A percentile compares a stretch with the other conserved stretches of the same genome.
These are phyloP conservation scores for Coriaria nepalensis DNA, from an alignment of 306 rosid genomes.

Conservation along the genomic window DNA sequence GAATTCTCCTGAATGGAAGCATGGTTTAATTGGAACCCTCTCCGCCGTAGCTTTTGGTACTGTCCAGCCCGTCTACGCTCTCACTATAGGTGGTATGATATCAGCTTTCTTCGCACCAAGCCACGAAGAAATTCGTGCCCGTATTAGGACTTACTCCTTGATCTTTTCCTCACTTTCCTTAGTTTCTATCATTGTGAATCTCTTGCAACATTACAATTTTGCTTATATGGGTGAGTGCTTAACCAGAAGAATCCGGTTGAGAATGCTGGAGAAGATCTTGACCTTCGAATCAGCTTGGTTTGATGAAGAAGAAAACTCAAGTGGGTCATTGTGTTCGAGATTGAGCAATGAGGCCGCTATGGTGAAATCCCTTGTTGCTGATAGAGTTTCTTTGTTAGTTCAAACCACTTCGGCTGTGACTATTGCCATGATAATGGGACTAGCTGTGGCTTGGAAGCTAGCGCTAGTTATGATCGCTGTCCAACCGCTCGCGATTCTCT, in stretches of 20 bases:
- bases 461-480: conserved; percentile 86
- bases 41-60: conserved; percentile 72
- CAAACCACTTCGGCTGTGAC: conserved; percentile 80
- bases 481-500: conserved; percentile 73
- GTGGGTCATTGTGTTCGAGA: conserved; percentile 83
- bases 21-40: conserved; percentile 59
- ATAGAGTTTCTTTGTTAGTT: conserved; percentile 57
- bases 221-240: conserved; percentile 80
- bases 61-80: conserved; percentile 79
- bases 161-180: conserved; percentile 58
- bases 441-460: conserved; percentile 80
- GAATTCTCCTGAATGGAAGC: conserved; percentile 84
- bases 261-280: conserved; percentile 68
- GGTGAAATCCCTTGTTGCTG: conserved; percentile 90
- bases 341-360: conserved; percentile 78
- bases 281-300: conserved; percentile 92
- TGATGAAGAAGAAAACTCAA: conserved; percentile 68
- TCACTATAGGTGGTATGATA: conserved; percentile 85
- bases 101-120: conserved; percentile 65
- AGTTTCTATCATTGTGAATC: conserved; percentile 58
- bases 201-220: conserved; percentile 75
- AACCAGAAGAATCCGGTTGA: conserved; percentile 51
- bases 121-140: conserved; percentile 58
- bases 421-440: conserved; percentile 80
- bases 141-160: conserved; percentile 53